phyloP scores from a whole-genome alignment of 345 rosid genomes.

The Salix viminalis region DNA sequence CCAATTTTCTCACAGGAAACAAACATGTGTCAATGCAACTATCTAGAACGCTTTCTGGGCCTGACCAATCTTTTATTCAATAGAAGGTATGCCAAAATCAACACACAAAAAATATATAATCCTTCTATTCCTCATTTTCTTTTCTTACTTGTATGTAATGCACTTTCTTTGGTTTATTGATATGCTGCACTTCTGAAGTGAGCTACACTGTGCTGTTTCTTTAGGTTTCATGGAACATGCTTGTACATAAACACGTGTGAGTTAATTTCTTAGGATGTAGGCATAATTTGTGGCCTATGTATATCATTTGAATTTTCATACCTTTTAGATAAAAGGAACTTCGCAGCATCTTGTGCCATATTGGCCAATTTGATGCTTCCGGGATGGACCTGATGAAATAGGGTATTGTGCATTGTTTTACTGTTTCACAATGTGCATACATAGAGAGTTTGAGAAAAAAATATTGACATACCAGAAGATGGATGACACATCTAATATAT shows the following conservation, averaged over 20 bases:
- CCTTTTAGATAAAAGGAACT: not conserved
- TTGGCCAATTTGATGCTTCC: not conserved
- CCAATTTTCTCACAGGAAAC: constrained; percentile 37
- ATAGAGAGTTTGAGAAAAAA: too few species aligned
- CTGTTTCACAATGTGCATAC: constrained; percentile 1
- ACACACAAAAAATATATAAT: not conserved
- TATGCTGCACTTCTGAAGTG: not conserved
- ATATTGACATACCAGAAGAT: too few species aligned
- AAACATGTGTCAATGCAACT: constrained; percentile 60
- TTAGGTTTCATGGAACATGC: not conserved
- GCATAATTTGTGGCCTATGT: too few species aligned
- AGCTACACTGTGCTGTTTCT: not conserved
- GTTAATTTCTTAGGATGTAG: too few species aligned
- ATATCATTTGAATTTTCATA: not conserved
- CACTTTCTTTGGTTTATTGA: not conserved
- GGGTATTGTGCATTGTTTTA: not conserved
- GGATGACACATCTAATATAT: constrained; percentile 6
- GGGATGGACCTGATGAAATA: not conserved
- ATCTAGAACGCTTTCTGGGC: constrained; percentile 56
- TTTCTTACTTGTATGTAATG: not conserved
- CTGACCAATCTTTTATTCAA: constrained; percentile 63
- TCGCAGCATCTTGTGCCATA: not conserved
- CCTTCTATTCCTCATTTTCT: not conserved
- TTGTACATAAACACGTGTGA: not conserved
- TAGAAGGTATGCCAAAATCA: constrained; percentile 48